Conservation (phyloP, 225 moss, liverwort and hornwort species). For the Antitrichia curtipendula region DNA sequence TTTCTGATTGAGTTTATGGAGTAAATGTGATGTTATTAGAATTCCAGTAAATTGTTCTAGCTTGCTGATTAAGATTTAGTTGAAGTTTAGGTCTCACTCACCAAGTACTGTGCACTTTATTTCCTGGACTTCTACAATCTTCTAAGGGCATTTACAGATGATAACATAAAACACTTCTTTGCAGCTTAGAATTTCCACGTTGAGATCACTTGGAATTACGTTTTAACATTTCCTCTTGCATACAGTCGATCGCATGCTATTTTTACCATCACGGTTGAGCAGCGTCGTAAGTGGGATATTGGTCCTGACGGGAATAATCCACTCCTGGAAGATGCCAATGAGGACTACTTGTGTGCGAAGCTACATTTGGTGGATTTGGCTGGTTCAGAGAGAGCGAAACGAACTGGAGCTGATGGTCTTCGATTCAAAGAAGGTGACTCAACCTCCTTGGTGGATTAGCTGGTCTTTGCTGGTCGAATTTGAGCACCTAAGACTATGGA, state of each 20-base stretch:
- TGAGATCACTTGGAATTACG: not conserved
- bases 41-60: not conserved
- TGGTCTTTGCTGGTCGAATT: not conserved
- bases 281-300: conserved; percentile 89
- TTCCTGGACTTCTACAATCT: not conserved
- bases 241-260: conserved; percentile 97
- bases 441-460: not conserved
- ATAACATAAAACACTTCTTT: too few species aligned
- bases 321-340: conserved; percentile 58
- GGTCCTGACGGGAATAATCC: conserved; percentile 30
- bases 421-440: conserved; percentile 68
- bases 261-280: conserved; percentile 87
- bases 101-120: not conserved
- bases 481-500: not conserved
- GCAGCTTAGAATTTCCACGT: not conserved
- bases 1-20: not conserved
- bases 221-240: not conserved
- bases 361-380: conserved; percentile 95
- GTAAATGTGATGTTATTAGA: not conserved
- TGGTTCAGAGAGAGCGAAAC: conserved; percentile 78
- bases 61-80: not conserved
- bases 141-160: not conserved
- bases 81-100: not conserved
- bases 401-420: conserved; percentile 50
- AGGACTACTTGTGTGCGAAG: conserved; percentile 88